Conservation (phyloP, 495 filamentous ascomycete genomes). For the Lepidopterella palustris region DNA sequence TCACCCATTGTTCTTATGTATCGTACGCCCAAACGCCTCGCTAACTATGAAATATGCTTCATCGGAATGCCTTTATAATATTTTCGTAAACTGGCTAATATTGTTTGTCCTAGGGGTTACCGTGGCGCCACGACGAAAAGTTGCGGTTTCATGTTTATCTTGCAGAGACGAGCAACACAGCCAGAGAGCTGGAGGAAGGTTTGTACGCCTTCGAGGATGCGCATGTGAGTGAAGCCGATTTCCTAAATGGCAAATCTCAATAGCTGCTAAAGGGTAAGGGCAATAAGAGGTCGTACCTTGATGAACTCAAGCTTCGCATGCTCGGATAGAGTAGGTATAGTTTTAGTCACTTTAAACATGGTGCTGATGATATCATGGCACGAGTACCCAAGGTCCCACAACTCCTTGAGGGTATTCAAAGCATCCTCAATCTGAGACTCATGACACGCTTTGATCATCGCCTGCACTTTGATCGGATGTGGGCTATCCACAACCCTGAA, state of each 20-base stretch:
- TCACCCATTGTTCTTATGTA: too few species aligned
- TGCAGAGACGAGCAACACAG: slow-evolving; percentile 81
- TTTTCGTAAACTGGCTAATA: neutral
- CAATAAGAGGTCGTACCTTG: slow-evolving; percentile 38
- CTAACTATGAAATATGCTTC: neutral
- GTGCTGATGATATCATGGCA: slow-evolving; percentile 97
- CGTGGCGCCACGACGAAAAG: slow-evolving; percentile 53
- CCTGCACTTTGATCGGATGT: slow-evolving; percentile 96
- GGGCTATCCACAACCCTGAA: slow-evolving; percentile 97
- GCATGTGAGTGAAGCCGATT: slow-evolving; percentile 99
- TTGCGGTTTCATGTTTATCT: slow-evolving; percentile 89
- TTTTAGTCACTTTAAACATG: slow-evolving; percentile 98
- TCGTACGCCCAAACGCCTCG: neutral
- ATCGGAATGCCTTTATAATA: neutral
- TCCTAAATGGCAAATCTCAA: slow-evolving; percentile 40
- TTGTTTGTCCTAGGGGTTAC: neutral
- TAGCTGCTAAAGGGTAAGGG: neutral
- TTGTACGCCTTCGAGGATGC: slow-evolving; percentile 92
- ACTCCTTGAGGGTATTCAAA: slow-evolving; percentile 77
- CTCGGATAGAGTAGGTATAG: slow-evolving; percentile 79
- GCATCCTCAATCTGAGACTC: slow-evolving; percentile 85
- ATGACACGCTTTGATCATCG: slow-evolving; percentile 94
- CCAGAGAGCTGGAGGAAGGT: slow-evolving; percentile 89
- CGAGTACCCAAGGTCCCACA: slow-evolving; percentile 89
- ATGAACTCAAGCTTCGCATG: slow-evolving; percentile 94